Percentiles rank a stretch among this genome's conserved stretches.
These are phyloP conservation scores for Trichosanthes cucumerina DNA, from an alignment of 306 rosid species.

Conservation along the genomic window DNA sequence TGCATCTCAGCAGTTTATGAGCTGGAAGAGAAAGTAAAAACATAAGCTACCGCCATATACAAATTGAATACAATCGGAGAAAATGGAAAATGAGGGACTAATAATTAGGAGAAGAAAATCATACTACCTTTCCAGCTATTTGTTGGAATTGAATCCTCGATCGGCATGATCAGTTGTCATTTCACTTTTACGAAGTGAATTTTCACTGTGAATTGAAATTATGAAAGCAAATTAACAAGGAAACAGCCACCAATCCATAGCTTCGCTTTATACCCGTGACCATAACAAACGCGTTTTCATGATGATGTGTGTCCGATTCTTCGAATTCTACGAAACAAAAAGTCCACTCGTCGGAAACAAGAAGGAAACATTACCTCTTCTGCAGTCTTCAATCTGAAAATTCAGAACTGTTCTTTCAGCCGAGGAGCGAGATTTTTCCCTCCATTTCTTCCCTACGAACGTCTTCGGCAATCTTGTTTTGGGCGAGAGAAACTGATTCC, in stretches of 20 bases:
- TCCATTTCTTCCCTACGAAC: background rate
- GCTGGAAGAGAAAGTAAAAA: background rate
- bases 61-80: background rate
- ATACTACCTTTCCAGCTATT: slow-evolving; percentile 3
- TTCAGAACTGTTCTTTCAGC: background rate
- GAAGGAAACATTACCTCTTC: background rate
- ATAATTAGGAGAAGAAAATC: background rate
- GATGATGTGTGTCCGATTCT: background rate
- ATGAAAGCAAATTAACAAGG: slow-evolving; percentile 3
- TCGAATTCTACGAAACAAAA: background rate
- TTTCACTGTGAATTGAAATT: slow-evolving; percentile 1
- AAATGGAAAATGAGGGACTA: background rate
- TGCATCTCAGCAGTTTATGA: background rate
- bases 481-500: background rate
- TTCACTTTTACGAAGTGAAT: background rate
- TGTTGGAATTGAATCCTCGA: slow-evolving; percentile 1
- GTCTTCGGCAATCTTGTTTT: background rate
- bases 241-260: slow-evolving; percentile 1
- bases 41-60: background rate
- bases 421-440: background rate
- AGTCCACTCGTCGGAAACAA: background rate
- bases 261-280: slow-evolving; percentile 9
- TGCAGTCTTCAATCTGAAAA: background rate
- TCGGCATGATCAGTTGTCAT: background rate
- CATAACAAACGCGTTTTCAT: slow-evolving; percentile 11